These are phyloP conservation scores for Glutinoglossum americanum DNA, from an alignment of 495 filamentous ascomycete genomes.

Conservation along the genomic window DNA sequence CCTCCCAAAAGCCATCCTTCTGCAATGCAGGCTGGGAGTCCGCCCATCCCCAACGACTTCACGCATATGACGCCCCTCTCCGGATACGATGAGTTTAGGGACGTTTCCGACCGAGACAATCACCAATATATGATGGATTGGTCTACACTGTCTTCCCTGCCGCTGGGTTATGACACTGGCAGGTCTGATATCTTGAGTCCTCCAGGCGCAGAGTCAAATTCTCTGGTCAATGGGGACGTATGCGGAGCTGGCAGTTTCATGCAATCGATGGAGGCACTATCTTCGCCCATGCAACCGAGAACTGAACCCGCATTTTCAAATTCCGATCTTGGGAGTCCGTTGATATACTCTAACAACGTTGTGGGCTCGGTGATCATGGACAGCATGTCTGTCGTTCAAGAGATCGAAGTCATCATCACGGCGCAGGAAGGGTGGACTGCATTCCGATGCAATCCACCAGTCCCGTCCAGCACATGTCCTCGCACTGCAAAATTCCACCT, in stretches of 20 bases:
- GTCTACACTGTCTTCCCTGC: constrained; percentile 14
- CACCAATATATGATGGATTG: constrained; percentile 21
- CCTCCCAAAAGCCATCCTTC: neutral
- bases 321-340: neutral
- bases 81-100: constrained; percentile 16
- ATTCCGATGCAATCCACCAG: constrained; percentile 31
- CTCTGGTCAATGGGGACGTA: neutral
- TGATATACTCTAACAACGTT: constrained; percentile 13
- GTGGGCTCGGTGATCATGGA: constrained; percentile 9
- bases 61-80: constrained; percentile 16
- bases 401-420: constrained; percentile 28
- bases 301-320: neutral
- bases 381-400: constrained; percentile 14
- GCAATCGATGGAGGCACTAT: neutral
- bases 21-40: neutral
- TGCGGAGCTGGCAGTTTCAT: neutral
- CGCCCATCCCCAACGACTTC: constrained; percentile 9
- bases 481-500: constrained; percentile 35
- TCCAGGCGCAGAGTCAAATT: constrained; percentile 7
- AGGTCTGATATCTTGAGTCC: constrained; percentile 16
- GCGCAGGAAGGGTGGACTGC: constrained; percentile 34
- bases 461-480: constrained; percentile 28
- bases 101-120: constrained; percentile 13
- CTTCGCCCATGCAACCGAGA: neutral
- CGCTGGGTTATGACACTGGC: constrained; percentile 14